phyloP scores from a whole-genome alignment of 306 rosid genomes.

The Hylodesmum podocarpum region DNA sequence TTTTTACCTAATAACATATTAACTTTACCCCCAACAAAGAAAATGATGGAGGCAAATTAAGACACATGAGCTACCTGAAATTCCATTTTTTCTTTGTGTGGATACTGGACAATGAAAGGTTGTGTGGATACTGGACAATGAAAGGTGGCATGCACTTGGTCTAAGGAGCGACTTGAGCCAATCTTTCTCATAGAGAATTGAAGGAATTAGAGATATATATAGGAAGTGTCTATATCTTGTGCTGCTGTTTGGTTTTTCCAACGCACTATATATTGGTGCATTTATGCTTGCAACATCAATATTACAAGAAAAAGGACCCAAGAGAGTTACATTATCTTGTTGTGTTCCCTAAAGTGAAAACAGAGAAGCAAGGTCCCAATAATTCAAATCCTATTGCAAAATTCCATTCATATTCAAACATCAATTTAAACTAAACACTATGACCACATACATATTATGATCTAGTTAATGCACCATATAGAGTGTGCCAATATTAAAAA shows the following conservation, averaged over 20 bases:
- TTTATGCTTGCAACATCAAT: constrained; percentile 15
- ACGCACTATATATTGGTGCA: constrained; percentile 15
- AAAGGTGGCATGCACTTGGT: background rate
- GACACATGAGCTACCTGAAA: no score
- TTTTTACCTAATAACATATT: no score
- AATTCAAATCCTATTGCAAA: constrained; percentile 36
- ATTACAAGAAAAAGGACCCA: constrained; percentile 2
- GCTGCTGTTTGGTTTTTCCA: background rate
- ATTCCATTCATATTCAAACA: background rate
- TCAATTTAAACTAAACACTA: constrained; percentile 3
- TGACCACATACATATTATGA: constrained; percentile 18
- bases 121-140: constrained; percentile 21
- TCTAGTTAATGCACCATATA: background rate
- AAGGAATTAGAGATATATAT: background rate
- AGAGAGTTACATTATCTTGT: constrained; percentile 20
- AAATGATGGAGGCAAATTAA: background rate
- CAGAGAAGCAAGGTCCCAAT: constrained; percentile 22
- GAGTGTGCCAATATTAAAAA: background rate
- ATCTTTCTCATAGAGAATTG: background rate
- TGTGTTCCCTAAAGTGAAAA: constrained; percentile 35
- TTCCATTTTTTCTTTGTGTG: no score
- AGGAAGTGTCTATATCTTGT: background rate
- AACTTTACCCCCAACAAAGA: no score
- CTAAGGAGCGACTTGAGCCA: background rate
- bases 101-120: constrained; percentile 18